Conservation (phyloP, 768 basidiomycete genomes). For the Baorangia bicolor region DNA sequence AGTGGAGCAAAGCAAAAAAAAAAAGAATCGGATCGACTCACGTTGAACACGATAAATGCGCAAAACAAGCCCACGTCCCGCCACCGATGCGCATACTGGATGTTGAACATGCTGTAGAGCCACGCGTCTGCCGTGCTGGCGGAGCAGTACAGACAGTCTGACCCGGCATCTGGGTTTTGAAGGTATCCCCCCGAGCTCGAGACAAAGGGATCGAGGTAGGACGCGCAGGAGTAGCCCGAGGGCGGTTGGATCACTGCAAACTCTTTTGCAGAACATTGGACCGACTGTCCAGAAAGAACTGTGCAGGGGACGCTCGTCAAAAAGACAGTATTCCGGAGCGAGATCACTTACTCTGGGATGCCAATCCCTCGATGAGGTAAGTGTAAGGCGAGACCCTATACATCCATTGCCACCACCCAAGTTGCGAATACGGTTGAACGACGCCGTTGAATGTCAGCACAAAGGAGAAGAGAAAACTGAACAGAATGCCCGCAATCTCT, state of each 20-base stretch:
- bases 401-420: conserved; percentile 78
- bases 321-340: not conserved
- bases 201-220: conserved; percentile 47
- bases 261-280: conserved; percentile 63
- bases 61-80: conserved; percentile 47
- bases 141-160: conserved; percentile 54
- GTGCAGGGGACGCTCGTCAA: not conserved
- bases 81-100: conserved; percentile 53
- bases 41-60: conserved; percentile 44
- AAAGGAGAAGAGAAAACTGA: conserved; percentile 59
- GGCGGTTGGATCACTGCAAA: conserved; percentile 53
- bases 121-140: conserved; percentile 59
- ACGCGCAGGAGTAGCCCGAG: conserved; percentile 43
- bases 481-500: conserved; percentile 58
- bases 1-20: no score
- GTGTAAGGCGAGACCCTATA: conserved; percentile 54
- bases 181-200: conserved; percentile 46
- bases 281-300: conserved; percentile 48
- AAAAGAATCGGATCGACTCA: conserved; percentile 24
- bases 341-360: conserved; percentile 44
- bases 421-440: conserved; percentile 57
- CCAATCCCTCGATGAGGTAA: conserved; percentile 52
- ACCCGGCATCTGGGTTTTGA: conserved; percentile 37
- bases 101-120: conserved; percentile 46
- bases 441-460: conserved; percentile 70